Percentiles rank a stretch among this genome's conserved stretches.
These are phyloP conservation scores for Lophium mytilinum DNA, from an alignment of 495 filamentous ascomycete species.

Conservation along the genomic window DNA sequence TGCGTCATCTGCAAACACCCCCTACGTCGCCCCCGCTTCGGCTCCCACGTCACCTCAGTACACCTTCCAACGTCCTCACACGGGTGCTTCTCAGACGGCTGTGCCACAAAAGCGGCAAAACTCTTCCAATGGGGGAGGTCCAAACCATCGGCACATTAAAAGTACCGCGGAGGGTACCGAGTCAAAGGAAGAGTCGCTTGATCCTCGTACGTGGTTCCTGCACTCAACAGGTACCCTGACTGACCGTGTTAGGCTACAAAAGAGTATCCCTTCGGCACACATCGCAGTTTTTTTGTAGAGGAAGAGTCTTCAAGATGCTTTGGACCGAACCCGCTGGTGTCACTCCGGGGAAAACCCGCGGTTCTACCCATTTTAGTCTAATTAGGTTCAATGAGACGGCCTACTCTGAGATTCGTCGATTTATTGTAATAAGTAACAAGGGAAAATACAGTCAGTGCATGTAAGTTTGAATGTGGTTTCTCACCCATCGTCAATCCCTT, in stretches of 20 bases:
- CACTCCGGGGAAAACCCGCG: conserved; percentile 8
- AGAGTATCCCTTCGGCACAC: background rate
- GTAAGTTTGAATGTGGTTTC: background rate
- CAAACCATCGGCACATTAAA: conserved; percentile 1
- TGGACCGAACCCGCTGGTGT: conserved; percentile 26
- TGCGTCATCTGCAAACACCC: background rate
- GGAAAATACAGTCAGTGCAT: conserved; percentile 19
- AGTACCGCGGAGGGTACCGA: background rate
- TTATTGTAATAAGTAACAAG: conserved; percentile 24
- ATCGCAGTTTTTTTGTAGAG: conserved; percentile 6
- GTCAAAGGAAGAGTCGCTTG: background rate
- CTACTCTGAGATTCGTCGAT: conserved; percentile 25
- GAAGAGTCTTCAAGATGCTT: conserved; percentile 21
- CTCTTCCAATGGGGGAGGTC: background rate
- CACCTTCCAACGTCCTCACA: background rate
- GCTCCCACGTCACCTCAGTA: background rate
- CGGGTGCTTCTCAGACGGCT: background rate
- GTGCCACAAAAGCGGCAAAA: background rate
- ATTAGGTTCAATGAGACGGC: conserved; percentile 13
- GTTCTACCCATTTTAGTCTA: conserved; percentile 11
- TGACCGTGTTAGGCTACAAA: conserved; percentile 6
- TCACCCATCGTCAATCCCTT: background rate
- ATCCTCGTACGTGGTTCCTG: background rate
- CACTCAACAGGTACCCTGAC: background rate
- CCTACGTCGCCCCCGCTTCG: background rate